These are phyloP conservation scores for Cucumis melo DNA, from an alignment of 306 rosid genomes.

Conservation along the genomic window DNA sequence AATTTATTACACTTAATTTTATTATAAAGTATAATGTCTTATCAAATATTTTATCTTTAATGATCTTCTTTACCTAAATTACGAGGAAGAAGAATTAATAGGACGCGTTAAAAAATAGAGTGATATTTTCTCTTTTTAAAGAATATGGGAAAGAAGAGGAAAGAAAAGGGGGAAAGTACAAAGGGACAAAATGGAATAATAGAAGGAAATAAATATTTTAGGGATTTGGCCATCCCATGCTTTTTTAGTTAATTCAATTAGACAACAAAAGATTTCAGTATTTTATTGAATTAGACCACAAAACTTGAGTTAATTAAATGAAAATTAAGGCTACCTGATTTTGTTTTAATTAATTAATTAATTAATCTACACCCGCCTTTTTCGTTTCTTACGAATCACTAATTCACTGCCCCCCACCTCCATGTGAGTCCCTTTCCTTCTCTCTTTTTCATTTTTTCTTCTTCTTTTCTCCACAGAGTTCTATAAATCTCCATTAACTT, in stretches of 20 bases:
- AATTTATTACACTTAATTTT: too few species aligned
- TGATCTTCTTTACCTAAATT: too few species aligned
- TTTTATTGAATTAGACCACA: background rate
- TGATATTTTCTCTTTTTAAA: too few species aligned
- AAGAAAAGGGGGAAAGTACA: background rate
- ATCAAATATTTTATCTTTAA: too few species aligned
- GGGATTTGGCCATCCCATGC: constrained; percentile 4
- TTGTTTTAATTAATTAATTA: background rate
- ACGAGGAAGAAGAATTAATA: too few species aligned
- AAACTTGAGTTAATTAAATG: background rate
- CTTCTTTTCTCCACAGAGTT: background rate
- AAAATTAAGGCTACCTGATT: background rate
- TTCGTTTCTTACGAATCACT: constrained; percentile 10
- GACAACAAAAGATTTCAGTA: background rate
- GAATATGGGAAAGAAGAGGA: background rate
- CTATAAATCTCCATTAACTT: constrained; percentile 3
- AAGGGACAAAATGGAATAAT: constrained; percentile 1
- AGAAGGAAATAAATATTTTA: background rate
- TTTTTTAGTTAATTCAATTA: background rate
- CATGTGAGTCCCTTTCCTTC: constrained; percentile 33
- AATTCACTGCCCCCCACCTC: constrained; percentile 19
- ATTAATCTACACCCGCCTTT: constrained; percentile 43
- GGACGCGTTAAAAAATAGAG: background rate
- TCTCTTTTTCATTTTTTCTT: background rate
- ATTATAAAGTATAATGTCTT: too few species aligned